Conservation (phyloP, 129 eudicot genomes). For the Flaveria linearis region DNA sequence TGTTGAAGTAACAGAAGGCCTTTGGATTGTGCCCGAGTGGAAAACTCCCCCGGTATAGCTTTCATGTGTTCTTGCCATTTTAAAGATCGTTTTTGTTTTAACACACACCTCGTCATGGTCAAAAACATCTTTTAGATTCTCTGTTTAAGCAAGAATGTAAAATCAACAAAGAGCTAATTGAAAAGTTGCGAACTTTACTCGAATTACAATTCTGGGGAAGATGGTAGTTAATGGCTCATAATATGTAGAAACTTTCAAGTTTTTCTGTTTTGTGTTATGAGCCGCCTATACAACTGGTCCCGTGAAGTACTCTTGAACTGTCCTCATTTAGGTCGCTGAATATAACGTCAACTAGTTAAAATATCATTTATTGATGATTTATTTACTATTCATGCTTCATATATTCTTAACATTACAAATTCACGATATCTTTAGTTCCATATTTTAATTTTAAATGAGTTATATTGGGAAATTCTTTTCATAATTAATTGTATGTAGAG, state of each 20-base stretch:
- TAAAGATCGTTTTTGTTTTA: conserved; percentile 1
- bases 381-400: no score
- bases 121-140: not conserved
- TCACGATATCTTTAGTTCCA: no score
- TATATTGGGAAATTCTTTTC: no score
- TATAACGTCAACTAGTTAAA: no score
- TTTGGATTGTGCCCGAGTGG: conserved; percentile 98
- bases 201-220: no score
- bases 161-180: not conserved
- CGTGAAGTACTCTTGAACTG: no score
- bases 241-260: not conserved
- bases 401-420: no score
- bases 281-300: no score
- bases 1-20: conserved; percentile 66
- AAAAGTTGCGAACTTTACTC: not conserved
- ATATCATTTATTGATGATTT: no score
- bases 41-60: conserved; percentile 71
- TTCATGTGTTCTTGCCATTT: conserved; percentile 13
- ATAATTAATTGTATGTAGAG: no score
- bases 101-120: not conserved
- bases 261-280: not conserved
- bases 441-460: no score
- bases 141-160: not conserved
- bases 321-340: no score
- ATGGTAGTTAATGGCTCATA: not conserved